Evolutionary conservation across 2,329 filamentous ascomycete genomes (phyloP).

Genomic region (Camillea tinctor): DNA sequence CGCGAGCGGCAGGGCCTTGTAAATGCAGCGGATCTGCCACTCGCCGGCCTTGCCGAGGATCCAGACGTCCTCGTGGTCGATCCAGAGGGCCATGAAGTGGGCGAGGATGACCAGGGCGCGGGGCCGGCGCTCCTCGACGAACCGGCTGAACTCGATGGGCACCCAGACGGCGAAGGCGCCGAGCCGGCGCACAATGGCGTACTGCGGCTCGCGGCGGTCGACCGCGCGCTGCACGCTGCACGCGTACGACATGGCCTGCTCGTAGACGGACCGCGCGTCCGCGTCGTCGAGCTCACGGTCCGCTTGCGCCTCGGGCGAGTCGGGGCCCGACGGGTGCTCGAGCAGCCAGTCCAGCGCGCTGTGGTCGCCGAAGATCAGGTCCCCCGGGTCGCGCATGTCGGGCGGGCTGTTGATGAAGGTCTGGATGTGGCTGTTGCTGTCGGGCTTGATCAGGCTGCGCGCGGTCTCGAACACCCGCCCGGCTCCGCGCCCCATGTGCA

Average conservation of each 20-base stretch:
- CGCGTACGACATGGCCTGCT: slow-evolving; percentile 34
- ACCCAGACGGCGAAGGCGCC: slow-evolving; percentile 37
- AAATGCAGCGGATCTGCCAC: slow-evolving; percentile 37
- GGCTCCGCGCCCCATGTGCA: slow-evolving; percentile 36
- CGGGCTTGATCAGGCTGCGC: slow-evolving; percentile 16
- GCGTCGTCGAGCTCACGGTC: slow-evolving; percentile 34
- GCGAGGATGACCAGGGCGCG: slow-evolving; percentile 38
- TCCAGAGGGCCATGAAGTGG: slow-evolving; percentile 39
- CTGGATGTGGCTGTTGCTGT: slow-evolving; percentile 23
- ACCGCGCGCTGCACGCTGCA: slow-evolving; percentile 33
- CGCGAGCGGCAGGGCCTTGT: slow-evolving; percentile 33
- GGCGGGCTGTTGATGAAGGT: slow-evolving; percentile 31
- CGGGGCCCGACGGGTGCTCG: slow-evolving; percentile 29
- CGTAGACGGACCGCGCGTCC: slow-evolving; percentile 28
- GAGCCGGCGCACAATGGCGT: slow-evolving; percentile 34
- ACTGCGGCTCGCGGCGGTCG: slow-evolving; percentile 29
- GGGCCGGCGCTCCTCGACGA: slow-evolving; percentile 35
- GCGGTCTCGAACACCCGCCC: slow-evolving; percentile 34
- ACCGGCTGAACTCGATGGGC: slow-evolving; percentile 33
- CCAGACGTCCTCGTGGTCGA: slow-evolving; percentile 36
- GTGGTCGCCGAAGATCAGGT: slow-evolving; percentile 32
- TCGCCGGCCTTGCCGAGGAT: slow-evolving; percentile 36
- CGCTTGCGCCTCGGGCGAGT: slow-evolving; percentile 20
- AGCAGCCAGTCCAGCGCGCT: slow-evolving; percentile 35
- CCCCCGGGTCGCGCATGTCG: slow-evolving; percentile 28